Evolutionary conservation across 1,139 yeast species (phyloP).

Genomic region (Eremothecium coryli): DNA sequence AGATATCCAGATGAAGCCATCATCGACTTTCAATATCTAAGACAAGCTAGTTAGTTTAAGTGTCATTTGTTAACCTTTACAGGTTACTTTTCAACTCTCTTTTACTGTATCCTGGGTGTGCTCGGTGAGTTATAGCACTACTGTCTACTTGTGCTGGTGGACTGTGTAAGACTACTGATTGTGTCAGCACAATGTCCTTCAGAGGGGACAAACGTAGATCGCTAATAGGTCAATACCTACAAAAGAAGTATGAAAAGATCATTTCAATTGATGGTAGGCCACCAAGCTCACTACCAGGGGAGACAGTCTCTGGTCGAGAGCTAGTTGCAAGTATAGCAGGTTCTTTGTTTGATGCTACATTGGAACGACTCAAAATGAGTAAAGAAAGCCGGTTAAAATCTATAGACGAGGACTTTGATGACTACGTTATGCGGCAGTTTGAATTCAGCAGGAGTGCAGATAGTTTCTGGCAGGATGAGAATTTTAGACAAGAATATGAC

Average conservation of each 20-base stretch:
- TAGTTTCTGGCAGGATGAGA: conserved; percentile 24
- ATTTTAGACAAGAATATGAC: conserved; percentile 13
- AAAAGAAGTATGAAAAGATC: conserved; percentile 23
- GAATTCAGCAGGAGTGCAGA: conserved; percentile 17
- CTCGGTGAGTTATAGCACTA: not conserved
- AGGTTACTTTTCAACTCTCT: too few relatives aligned
- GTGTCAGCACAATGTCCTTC: conserved; percentile 1
- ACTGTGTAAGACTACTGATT: not conserved
- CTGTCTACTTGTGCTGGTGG: not conserved
- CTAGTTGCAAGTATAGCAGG: conserved; percentile 53
- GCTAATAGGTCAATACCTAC: conserved; percentile 14
- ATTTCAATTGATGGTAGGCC: conserved; percentile 15
- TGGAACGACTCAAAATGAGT: conserved; percentile 34
- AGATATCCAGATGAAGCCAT: too few relatives aligned
- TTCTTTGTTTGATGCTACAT: conserved; percentile 44
- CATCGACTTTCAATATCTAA: too few relatives aligned
- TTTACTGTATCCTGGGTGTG: not conserved
- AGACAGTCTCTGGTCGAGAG: conserved; percentile 37
- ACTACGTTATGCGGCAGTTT: conserved; percentile 9
- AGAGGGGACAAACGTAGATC: conserved; percentile 6
- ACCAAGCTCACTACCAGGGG: conserved; percentile 8
- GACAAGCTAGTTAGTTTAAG: too few relatives aligned
- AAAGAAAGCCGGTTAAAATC: conserved; percentile 13
- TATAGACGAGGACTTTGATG: conserved; percentile 13
- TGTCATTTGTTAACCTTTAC: too few relatives aligned